phyloP scores from a whole-genome alignment of 352 stramenopile genomes.

The Phytophthora uliginosa region DNA sequence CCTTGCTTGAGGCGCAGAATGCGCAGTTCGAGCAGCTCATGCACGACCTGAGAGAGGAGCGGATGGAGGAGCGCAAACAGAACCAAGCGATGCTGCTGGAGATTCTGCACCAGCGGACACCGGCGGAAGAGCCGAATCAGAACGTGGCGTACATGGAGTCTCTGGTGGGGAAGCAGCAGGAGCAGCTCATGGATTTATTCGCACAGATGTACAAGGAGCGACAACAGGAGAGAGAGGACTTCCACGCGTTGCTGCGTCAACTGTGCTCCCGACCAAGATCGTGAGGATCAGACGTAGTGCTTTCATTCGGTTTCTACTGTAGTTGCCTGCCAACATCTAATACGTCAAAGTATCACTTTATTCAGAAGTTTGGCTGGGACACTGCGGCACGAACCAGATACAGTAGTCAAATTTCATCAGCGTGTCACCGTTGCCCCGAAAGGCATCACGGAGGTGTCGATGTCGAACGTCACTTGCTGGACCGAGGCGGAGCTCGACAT shows the following conservation, averaged over 20 bases:
- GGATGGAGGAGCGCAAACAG: conserved; percentile 44
- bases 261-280: conserved; percentile 20
- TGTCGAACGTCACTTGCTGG: conserved; percentile 28
- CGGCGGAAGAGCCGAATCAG: conserved; percentile 27
- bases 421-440: background rate
- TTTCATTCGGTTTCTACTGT: conserved; percentile 1
- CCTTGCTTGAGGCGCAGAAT: conserved; percentile 42
- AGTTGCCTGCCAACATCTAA: background rate
- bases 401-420: background rate
- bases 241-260: conserved; percentile 36
- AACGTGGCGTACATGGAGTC: conserved; percentile 37
- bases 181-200: conserved; percentile 53
- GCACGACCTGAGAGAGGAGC: conserved; percentile 40
- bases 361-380: conserved; percentile 9
- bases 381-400: background rate
- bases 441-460: background rate
- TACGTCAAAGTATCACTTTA: conserved; percentile 3
- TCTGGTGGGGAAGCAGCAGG: conserved; percentile 42
- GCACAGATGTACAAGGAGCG: conserved; percentile 47
- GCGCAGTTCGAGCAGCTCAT: conserved; percentile 45
- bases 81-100: conserved; percentile 47
- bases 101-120: conserved; percentile 40
- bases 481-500: conserved; percentile 27
- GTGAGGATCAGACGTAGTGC: conserved; percentile 5
- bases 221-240: conserved; percentile 49